Conservation (phyloP, 2,329 filamentous ascomycete species). For the Fonsecaea nubica region DNA sequence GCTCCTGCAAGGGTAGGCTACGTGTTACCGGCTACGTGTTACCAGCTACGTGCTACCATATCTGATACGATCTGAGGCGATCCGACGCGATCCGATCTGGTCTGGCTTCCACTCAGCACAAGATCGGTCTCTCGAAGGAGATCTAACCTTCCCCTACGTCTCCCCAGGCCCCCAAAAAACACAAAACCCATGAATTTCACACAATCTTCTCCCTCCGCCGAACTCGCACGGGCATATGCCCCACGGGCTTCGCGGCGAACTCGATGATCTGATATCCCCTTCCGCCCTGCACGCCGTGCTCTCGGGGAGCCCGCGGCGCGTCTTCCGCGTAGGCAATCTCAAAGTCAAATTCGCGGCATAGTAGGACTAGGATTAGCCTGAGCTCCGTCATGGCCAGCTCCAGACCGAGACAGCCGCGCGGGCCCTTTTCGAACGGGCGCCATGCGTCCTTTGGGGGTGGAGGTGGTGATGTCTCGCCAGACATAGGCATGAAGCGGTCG, state of each 20-base stretch:
- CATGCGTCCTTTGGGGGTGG: conserved; percentile 50
- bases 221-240: conserved; percentile 19
- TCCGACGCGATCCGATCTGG: no score
- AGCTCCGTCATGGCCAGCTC: conserved; percentile 39
- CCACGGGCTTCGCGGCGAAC: conserved; percentile 18
- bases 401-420: conserved; percentile 53
- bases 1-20: no score
- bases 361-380: conserved; percentile 38
- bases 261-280: conserved; percentile 26
- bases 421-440: conserved; percentile 58
- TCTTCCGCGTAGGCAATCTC: conserved; percentile 4
- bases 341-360: conserved; percentile 14
- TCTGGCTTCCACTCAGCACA: no score
- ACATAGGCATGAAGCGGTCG: conserved; percentile 45
- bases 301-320: conserved; percentile 5
- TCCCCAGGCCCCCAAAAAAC: neutral
- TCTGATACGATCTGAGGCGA: no score
- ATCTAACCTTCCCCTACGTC: neutral
- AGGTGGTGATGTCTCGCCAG: neutral
- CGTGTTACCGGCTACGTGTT: no score
- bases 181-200: neutral
- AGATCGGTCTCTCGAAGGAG: no score
- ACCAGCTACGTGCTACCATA: no score
- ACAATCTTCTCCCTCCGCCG: neutral
- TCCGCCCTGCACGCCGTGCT: conserved; percentile 16